These are phyloP conservation scores for Aspergillus sp. DNA, from an alignment of 2,329 filamentous ascomycete species.

Conservation along the genomic window DNA sequence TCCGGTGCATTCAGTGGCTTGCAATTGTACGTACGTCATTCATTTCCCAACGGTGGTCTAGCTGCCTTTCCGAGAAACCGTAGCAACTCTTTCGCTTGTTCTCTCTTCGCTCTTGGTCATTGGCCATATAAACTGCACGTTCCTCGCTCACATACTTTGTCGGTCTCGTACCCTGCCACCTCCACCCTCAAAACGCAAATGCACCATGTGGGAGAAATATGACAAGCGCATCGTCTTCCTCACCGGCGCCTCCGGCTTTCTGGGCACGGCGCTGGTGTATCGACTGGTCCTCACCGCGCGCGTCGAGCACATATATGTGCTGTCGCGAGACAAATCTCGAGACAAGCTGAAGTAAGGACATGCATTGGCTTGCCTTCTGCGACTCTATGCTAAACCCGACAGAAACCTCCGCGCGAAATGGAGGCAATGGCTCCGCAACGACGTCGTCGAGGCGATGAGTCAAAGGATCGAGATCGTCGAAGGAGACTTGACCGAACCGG, in stretches of 20 bases:
- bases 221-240: slow-evolving; percentile 11
- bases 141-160: too few relatives aligned
- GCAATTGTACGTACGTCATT: too few relatives aligned
- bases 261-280: slow-evolving; percentile 15
- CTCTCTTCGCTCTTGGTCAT: too few relatives aligned
- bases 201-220: slow-evolving; percentile 22
- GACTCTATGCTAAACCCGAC: slow-evolving; percentile 10
- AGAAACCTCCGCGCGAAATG: slow-evolving; percentile 4
- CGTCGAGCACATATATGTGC: slow-evolving; percentile 11
- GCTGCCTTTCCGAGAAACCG: too few relatives aligned
- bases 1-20: too few relatives aligned
- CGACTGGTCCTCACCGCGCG: slow-evolving; percentile 6
- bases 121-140: too few relatives aligned
- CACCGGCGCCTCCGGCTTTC: slow-evolving; percentile 17
- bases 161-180: too few relatives aligned
- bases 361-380: neutral
- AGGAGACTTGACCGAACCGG: slow-evolving; percentile 12
- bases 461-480: slow-evolving; percentile 8
- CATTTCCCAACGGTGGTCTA: too few relatives aligned
- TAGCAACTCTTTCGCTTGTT: too few relatives aligned
- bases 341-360: slow-evolving; percentile 2
- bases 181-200: too few relatives aligned
- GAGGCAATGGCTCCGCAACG: slow-evolving; percentile 1
- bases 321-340: slow-evolving; percentile 11
- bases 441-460: too few relatives aligned